Percentiles rank a stretch among this genome's conserved stretches.
Conservation (phyloP, 129 eudicot genomes). For the Ambrosia trifida region DNA sequence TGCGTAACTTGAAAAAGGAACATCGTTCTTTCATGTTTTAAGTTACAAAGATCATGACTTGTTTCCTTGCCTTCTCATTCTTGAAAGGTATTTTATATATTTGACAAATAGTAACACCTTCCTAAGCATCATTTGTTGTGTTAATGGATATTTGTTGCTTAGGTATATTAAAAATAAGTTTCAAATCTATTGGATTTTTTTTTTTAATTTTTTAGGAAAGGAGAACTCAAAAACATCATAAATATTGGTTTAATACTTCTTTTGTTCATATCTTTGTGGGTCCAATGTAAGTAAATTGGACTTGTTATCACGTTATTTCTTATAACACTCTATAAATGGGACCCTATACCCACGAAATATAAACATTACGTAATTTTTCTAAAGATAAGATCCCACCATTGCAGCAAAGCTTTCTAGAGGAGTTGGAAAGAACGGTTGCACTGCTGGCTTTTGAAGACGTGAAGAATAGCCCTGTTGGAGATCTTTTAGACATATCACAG, state of each 20-base stretch:
- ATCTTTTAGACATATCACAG: slow-evolving; percentile 85
- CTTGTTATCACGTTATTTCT: not conserved
- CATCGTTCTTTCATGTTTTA: not conserved
- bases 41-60: not conserved
- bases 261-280: slow-evolving; percentile 5
- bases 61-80: too few relatives aligned
- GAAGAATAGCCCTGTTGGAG: slow-evolving; percentile 77
- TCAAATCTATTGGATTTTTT: not conserved
- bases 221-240: not conserved
- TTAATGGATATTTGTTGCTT: not conserved
- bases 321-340: not conserved
- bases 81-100: not conserved
- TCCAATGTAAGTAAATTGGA: not conserved
- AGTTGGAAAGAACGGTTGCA: slow-evolving; percentile 91
- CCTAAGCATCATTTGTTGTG: not conserved
- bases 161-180: not conserved
- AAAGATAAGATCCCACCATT: slow-evolving; percentile 20
- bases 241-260: not conserved
- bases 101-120: not conserved
- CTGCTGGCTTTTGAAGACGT: slow-evolving; percentile 91
- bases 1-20: not conserved
- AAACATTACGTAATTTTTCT: slow-evolving; percentile 1
- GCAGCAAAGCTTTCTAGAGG: slow-evolving; percentile 88
- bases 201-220: not conserved
- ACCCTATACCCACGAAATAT: not conserved